Percentiles rank a stretch among this genome's conserved stretches.
Evolutionary conservation across 2,329 filamentous ascomycete species (phyloP).

Genomic region (Thielaviopsis ethacetica): DNA sequence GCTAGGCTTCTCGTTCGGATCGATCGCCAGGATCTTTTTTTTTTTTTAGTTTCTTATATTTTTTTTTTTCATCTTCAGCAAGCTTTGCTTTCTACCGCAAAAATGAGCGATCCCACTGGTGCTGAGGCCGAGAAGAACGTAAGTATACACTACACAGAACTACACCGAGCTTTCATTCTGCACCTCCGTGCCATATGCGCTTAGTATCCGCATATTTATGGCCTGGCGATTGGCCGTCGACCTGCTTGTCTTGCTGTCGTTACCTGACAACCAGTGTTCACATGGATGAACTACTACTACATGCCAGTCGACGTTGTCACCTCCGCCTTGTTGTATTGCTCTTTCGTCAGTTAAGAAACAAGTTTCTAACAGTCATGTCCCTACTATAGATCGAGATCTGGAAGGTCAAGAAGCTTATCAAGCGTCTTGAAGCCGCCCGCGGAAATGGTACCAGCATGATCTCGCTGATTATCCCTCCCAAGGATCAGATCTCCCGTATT

Average conservation of each 20-base stretch:
- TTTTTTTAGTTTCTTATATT: not conserved
- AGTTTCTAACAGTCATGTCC: not conserved
- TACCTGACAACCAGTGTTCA: not conserved
- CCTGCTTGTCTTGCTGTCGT: not conserved
- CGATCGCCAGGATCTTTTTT: slow-evolving; percentile 15
- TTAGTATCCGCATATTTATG: not conserved
- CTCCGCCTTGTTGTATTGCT: not conserved
- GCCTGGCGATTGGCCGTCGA: not conserved
- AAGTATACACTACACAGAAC: slow-evolving; percentile 19
- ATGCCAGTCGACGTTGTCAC: not conserved
- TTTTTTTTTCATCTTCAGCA: slow-evolving; percentile 12
- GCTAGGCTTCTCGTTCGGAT: not conserved
- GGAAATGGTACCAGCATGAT: slow-evolving; percentile 99
- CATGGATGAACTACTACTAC: not conserved
- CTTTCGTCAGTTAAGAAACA: not conserved
- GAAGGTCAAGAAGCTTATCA: slow-evolving; percentile 99
- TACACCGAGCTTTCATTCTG: not conserved
- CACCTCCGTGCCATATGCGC: not conserved
- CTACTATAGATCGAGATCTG: slow-evolving; percentile 53
- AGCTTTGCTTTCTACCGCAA: slow-evolving; percentile 23
- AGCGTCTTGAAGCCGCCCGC: slow-evolving; percentile 88
- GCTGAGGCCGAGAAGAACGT: slow-evolving; percentile 97
- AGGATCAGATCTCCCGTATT: slow-evolving; percentile 90
- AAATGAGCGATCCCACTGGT: slow-evolving; percentile 72
- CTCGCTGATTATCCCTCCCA: slow-evolving; percentile 95